phyloP scores from a whole-genome alignment of 2,329 filamentous ascomycete genomes.

The Magnaporthales sp. region DNA sequence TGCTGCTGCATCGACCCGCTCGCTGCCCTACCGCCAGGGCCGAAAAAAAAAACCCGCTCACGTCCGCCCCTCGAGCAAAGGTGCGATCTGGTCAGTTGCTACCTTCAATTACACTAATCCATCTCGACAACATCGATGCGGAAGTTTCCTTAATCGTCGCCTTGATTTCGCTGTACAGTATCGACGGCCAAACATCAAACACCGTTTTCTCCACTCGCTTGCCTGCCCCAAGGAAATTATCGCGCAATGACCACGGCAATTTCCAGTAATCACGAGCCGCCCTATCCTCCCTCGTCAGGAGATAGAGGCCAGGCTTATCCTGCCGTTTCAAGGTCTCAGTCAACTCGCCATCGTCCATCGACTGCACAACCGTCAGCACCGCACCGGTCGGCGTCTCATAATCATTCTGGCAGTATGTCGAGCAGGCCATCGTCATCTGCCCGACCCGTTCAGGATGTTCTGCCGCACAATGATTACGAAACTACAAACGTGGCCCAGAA shows the following conservation, averaged over 20 bases:
- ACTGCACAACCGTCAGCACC: slow-evolving; percentile 17
- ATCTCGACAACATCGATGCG: not conserved
- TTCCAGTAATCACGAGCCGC: slow-evolving; percentile 21
- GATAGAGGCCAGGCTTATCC: slow-evolving; percentile 17
- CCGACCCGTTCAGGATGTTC: slow-evolving; percentile 32
- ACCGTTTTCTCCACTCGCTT: not conserved
- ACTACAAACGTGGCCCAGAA: slow-evolving; percentile 57
- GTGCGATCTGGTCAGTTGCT: not conserved
- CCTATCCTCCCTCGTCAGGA: slow-evolving; percentile 19
- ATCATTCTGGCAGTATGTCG: slow-evolving; percentile 12
- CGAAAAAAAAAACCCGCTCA: not conserved
- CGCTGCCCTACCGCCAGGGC: not conserved
- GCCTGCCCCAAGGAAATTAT: slow-evolving; percentile 1
- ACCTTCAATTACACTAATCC: not conserved
- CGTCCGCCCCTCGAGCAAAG: not conserved
- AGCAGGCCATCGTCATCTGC: slow-evolving; percentile 26
- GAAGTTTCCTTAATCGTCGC: not conserved
- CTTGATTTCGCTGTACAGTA: not conserved
- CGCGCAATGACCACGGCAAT: slow-evolving; percentile 25
- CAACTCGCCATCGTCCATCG: slow-evolving; percentile 22
- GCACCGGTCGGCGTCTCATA: slow-evolving; percentile 16
- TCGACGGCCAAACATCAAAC: not conserved
- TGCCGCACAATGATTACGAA: slow-evolving; percentile 63
- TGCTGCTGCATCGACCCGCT: not conserved
- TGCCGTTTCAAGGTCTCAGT: slow-evolving; percentile 23